Evolutionary conservation across 148 eudicot species (phyloP).

Genomic region (Chenopodium suecicum): DNA sequence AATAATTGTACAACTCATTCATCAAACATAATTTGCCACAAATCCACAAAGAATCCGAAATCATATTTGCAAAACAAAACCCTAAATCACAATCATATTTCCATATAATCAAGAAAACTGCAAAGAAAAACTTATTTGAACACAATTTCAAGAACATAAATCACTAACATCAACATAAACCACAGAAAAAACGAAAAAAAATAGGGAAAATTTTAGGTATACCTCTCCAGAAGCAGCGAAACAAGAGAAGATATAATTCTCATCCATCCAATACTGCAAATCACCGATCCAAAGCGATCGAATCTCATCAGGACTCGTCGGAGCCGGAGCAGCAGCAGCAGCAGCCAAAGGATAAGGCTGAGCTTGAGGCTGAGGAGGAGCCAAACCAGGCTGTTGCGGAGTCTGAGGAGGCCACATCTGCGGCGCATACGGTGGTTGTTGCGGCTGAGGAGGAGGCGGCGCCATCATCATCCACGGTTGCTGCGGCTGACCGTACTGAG

Average conservation of each 20-base stretch:
- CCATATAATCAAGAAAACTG: too few relatives aligned
- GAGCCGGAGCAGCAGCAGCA: neutral
- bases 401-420: constrained; percentile 37
- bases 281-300: constrained; percentile 94
- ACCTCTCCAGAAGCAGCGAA: constrained; percentile 83
- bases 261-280: constrained; percentile 96
- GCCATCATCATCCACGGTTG: constrained; percentile 69
- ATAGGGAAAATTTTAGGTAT: neutral
- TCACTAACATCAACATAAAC: neutral
- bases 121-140: too few relatives aligned
- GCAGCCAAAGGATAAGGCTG: constrained; percentile 33
- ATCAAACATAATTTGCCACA: neutral
- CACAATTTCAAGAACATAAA: neutral
- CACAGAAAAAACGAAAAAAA: neutral
- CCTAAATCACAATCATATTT: neutral
- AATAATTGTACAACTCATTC: neutral
- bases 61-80: neutral
- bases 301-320: constrained; percentile 55
- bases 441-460: constrained; percentile 25
- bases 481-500: constrained; percentile 50
- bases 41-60: neutral
- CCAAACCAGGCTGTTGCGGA: constrained; percentile 18
- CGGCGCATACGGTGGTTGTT: constrained; percentile 34
- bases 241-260: constrained; percentile 54
- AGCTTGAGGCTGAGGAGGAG: constrained; percentile 27